phyloP scores from a whole-genome alignment of 305 asterid genomes.

The Rubia peregrina region DNA sequence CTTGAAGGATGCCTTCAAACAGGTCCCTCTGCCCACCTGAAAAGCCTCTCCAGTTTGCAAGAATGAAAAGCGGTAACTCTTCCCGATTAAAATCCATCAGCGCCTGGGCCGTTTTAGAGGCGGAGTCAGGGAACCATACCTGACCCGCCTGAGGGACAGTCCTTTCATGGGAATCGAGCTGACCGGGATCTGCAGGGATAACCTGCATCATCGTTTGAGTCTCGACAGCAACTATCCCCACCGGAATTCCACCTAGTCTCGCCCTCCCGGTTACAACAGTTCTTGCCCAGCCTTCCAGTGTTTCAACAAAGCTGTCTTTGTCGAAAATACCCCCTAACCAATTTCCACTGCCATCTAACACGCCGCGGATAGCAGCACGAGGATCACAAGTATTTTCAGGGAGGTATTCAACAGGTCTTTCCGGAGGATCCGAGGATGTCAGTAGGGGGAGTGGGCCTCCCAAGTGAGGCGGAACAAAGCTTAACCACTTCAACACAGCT shows the following conservation, averaged over 20 bases:
- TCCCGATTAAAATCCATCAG: constrained; percentile 87
- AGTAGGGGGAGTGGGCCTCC: constrained; percentile 91
- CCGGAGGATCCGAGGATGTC: constrained; percentile 64
- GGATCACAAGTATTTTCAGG: constrained; percentile 95
- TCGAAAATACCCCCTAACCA: constrained; percentile 97
- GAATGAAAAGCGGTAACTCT: constrained; percentile 84
- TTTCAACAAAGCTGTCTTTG: constrained; percentile 80
- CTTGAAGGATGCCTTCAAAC: constrained; percentile 94
- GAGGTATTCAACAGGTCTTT: constrained; percentile 56
- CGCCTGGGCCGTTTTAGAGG: constrained; percentile 90
- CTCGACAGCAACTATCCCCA: constrained; percentile 94
- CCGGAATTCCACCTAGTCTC: constrained; percentile 93
- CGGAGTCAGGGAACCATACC: constrained; percentile 99
- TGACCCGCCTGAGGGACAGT: constrained; percentile 98
- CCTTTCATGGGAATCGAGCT: constrained; percentile 90
- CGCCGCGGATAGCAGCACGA: constrained; percentile 88
- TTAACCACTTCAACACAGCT: constrained; percentile 81
- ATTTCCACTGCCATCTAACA: constrained; percentile 48
- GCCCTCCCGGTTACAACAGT: constrained; percentile 96
- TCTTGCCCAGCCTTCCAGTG: constrained; percentile 98
- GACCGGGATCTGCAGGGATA: constrained; percentile 98
- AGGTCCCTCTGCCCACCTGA: constrained; percentile 99
- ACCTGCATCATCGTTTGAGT: constrained; percentile 98
- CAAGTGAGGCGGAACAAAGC: constrained; percentile 72
- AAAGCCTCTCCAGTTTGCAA: constrained; percentile 98